These are phyloP conservation scores for Flammula alnicola DNA, from an alignment of 1,284 basidiomycete species.

Conservation along the genomic window DNA sequence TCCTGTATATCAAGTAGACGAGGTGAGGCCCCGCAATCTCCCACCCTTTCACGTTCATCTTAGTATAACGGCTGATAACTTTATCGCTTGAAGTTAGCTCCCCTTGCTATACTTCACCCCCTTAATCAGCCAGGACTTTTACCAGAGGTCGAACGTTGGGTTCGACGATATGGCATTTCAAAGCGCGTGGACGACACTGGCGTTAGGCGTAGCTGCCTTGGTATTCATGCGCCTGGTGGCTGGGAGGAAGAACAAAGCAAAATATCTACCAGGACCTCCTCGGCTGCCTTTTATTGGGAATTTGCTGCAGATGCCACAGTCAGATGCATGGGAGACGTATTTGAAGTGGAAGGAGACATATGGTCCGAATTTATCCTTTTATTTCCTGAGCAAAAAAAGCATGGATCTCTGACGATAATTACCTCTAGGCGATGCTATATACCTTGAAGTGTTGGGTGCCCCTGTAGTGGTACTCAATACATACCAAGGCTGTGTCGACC, in stretches of 20 bases:
- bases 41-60: no score
- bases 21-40: no score
- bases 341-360: slow-evolving; percentile 25
- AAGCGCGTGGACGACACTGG: no score
- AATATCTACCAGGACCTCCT: slow-evolving; percentile 22
- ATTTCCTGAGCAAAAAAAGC: not conserved
- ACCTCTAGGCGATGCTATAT: slow-evolving; percentile 26
- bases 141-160: no score
- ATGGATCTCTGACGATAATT: no score
- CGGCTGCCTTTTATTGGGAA: slow-evolving; percentile 27
- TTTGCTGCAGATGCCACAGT: slow-evolving; percentile 24
- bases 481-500: not conserved
- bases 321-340: slow-evolving; percentile 28
- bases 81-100: no score
- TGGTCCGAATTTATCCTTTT: slow-evolving; percentile 18
- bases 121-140: no score
- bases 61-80: no score
- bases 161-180: no score
- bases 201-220: not conserved
- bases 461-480: slow-evolving; percentile 17
- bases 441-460: slow-evolving; percentile 26
- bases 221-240: slow-evolving; percentile 1
- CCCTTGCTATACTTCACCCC: no score
- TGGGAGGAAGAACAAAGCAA: not conserved
- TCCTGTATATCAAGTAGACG: no score